Evolutionary conservation across 2,329 filamentous ascomycete species (phyloP).

Genomic region (Xylariomycetidae sp.): DNA sequence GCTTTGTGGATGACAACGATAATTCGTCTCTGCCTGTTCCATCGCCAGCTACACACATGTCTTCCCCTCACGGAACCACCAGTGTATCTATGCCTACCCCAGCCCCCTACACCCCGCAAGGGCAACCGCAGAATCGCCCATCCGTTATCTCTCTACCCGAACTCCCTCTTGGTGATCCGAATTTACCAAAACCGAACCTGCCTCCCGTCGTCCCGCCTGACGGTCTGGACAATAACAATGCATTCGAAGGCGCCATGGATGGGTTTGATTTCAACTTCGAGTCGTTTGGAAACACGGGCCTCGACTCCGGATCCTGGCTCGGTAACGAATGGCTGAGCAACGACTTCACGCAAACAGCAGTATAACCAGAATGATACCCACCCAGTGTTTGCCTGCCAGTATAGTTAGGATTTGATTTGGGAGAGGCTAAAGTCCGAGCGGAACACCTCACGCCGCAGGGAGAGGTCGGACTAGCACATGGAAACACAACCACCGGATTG

Average conservation of each 20-base stretch:
- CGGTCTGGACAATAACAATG: constrained; percentile 41
- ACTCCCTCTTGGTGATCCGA: constrained; percentile 19
- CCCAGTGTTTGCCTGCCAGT: too few species aligned
- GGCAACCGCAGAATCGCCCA: constrained; percentile 9
- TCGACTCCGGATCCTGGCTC: constrained; percentile 27
- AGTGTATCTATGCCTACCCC: constrained; percentile 19
- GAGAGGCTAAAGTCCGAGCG: too few species aligned
- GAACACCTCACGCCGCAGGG: too few species aligned
- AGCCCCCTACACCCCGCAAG: constrained; percentile 13
- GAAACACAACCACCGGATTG: too few species aligned
- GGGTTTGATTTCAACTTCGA: constrained; percentile 40
- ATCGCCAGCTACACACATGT: constrained; percentile 21
- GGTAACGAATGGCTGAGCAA: constrained; percentile 27
- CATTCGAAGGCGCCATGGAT: constrained; percentile 43
- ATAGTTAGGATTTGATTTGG: too few species aligned
- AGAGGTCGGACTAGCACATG: too few species aligned
- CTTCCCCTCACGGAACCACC: constrained; percentile 17
- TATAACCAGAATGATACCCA: constrained; percentile 17
- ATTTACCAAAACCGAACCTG: constrained; percentile 23
- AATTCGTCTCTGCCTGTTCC: constrained; percentile 20
- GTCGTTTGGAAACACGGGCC: constrained; percentile 33
- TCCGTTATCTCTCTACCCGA: constrained; percentile 20
- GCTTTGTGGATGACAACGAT: constrained; percentile 25
- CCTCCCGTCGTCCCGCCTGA: constrained; percentile 28
- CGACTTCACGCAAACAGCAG: constrained; percentile 23